Percentiles rank a stretch among this genome's conserved stretches.
phyloP scores from a whole-genome alignment of 2,329 filamentous ascomycete genomes.

The Clarireedia sp. region DNA sequence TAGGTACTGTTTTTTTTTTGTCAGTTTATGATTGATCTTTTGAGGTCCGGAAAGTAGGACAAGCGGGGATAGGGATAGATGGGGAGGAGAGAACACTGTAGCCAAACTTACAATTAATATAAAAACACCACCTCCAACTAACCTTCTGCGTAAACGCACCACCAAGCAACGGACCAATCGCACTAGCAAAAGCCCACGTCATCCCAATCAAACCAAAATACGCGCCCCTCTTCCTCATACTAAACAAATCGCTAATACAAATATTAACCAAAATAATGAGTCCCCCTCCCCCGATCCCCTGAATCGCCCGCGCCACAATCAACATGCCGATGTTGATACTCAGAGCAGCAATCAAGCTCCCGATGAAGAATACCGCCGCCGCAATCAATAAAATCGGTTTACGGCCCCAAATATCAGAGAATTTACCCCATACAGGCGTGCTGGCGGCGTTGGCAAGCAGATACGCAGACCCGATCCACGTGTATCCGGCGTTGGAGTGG shows the following conservation, averaged over 20 bases:
- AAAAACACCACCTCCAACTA: constrained; percentile 51
- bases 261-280: constrained; percentile 46
- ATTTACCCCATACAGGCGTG: constrained; percentile 57
- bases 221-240: constrained; percentile 35
- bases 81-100: not conserved
- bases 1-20: not conserved
- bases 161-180: constrained; percentile 58
- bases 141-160: constrained; percentile 57
- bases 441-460: constrained; percentile 60
- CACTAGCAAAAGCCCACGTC: constrained; percentile 54
- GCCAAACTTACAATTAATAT: constrained; percentile 23
- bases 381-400: constrained; percentile 44
- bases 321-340: constrained; percentile 39
- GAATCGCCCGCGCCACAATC: constrained; percentile 34
- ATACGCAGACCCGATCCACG: constrained; percentile 71
- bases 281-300: constrained; percentile 41
- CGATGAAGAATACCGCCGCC: constrained; percentile 43
- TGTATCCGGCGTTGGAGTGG: constrained; percentile 45
- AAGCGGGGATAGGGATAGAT: no score
- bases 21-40: not conserved
- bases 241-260: constrained; percentile 47
- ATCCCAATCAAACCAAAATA: constrained; percentile 59
- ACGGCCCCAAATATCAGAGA: constrained; percentile 51
- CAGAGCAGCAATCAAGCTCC: constrained; percentile 42
- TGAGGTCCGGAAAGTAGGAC: not conserved